Percentiles rank a stretch among this genome's conserved stretches.
Conservation (phyloP, 108 stramenopile species). For the Nitzschia sp. region DNA sequence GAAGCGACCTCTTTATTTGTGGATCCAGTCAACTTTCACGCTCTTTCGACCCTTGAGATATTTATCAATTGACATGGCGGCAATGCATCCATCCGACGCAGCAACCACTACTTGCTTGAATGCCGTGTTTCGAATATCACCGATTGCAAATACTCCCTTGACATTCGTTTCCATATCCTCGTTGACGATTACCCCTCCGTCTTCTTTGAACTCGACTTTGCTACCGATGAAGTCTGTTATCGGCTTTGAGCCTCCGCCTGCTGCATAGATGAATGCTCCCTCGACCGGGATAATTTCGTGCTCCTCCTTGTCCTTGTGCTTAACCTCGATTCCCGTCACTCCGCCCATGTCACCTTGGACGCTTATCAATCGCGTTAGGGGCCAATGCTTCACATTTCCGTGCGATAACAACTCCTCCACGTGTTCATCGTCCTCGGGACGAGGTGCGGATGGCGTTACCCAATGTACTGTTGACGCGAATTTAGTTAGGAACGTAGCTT, state of each 20-base stretch:
- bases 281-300: conserved; percentile 41
- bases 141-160: conserved; percentile 55
- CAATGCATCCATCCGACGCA: conserved; percentile 61
- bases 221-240: conserved; percentile 57
- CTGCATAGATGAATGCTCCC: conserved; percentile 63
- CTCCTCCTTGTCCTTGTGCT: conserved; percentile 23
- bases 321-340: conserved; percentile 49
- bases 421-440: conserved; percentile 29
- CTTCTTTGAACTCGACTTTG: conserved; percentile 48
- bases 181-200: conserved; percentile 56
- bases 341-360: conserved; percentile 51
- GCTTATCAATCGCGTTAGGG: conserved; percentile 33
- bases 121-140: conserved; percentile 65
- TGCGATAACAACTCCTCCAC: conserved; percentile 25
- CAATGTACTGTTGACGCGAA: conserved; percentile 61
- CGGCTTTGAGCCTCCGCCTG: conserved; percentile 63
- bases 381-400: conserved; percentile 50
- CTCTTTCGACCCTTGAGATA: conserved; percentile 57
- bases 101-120: conserved; percentile 72
- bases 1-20: conserved; percentile 28
- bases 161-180: conserved; percentile 55
- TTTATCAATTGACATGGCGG: conserved; percentile 63
- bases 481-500: conserved; percentile 68
- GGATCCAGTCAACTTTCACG: conserved; percentile 53
- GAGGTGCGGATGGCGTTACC: conserved; percentile 43